These are phyloP conservation scores for Sungouiella thailandica DNA, from an alignment of 805 yeast genomes.

Conservation along the genomic window DNA sequence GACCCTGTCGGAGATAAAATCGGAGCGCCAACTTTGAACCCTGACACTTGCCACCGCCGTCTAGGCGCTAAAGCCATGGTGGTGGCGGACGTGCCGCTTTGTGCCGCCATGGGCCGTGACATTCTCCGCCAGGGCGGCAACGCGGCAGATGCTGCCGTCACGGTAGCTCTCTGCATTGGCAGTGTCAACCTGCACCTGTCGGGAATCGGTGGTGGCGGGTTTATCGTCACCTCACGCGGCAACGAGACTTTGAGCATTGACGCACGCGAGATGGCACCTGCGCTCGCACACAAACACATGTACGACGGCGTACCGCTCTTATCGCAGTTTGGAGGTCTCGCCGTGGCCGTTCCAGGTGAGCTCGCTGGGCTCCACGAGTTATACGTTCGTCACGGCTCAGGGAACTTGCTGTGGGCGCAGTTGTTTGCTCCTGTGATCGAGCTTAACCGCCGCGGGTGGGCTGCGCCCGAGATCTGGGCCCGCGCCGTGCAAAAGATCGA, in stretches of 20 bases:
- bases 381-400: constrained; percentile 60
- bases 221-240: constrained; percentile 38
- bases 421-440: constrained; percentile 72
- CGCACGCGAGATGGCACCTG: constrained; percentile 88
- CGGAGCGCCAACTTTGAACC: constrained; percentile 40
- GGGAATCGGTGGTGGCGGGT: constrained; percentile 94
- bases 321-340: constrained; percentile 78
- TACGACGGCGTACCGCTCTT: constrained; percentile 42
- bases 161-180: constrained; percentile 86
- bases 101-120: constrained; percentile 59
- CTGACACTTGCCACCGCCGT: constrained; percentile 33
- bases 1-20: constrained; percentile 17
- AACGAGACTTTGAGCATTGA: constrained; percentile 60
- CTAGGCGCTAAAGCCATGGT: constrained; percentile 54
- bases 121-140: constrained; percentile 58
- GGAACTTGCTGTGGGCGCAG: constrained; percentile 65
- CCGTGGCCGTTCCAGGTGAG: constrained; percentile 90
- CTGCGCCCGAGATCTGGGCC: constrained; percentile 19
- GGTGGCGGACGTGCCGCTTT: constrained; percentile 57
- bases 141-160: constrained; percentile 92
- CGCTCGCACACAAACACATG: constrained; percentile 58
- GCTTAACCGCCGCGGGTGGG: constrained; percentile 53
- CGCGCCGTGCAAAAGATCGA: constrained; percentile 30
- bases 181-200: constrained; percentile 75
- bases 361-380: constrained; percentile 72